Conservation (phyloP, 371 early-diverging fungal species). For the Rhizomucor pusillus region DNA sequence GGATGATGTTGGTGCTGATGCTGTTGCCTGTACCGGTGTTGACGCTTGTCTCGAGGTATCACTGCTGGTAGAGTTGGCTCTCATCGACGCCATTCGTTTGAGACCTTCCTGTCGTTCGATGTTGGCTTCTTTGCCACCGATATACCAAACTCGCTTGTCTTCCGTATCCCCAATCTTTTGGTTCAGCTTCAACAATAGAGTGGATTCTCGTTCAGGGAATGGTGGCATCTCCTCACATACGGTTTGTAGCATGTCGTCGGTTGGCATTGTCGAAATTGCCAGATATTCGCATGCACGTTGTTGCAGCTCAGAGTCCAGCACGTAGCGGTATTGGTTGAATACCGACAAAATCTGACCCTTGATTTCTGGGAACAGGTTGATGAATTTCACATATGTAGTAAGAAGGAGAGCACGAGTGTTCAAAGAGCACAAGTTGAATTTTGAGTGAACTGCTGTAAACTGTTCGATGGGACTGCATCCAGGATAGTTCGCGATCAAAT, state of each 20-base stretch:
- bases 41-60: not conserved
- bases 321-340: slow-evolving; percentile 82
- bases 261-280: slow-evolving; percentile 75
- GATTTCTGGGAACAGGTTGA: slow-evolving; percentile 96
- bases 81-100: slow-evolving; percentile 43
- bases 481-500: slow-evolving; percentile 84
- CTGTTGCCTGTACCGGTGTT: slow-evolving; percentile 4
- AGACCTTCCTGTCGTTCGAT: slow-evolving; percentile 44
- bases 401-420: slow-evolving; percentile 82
- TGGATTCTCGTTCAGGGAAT: slow-evolving; percentile 92
- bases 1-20: not conserved
- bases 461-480: slow-evolving; percentile 89
- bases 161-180: slow-evolving; percentile 88
- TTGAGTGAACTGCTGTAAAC: slow-evolving; percentile 88
- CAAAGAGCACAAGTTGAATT: slow-evolving; percentile 78
- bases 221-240: slow-evolving; percentile 98
- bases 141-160: slow-evolving; percentile 93
- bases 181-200: slow-evolving; percentile 76
- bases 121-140: slow-evolving; percentile 90
- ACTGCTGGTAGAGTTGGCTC: slow-evolving; percentile 27
- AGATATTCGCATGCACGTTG: slow-evolving; percentile 97
- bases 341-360: slow-evolving; percentile 82
- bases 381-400: slow-evolving; percentile 92
- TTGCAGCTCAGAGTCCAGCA: slow-evolving; percentile 92
- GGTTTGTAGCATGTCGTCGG: slow-evolving; percentile 85